A percentile compares a stretch with the other conserved stretches of the same genome.
Evolutionary conservation across 768 basidiomycete species (phyloP).

Genomic region (Pleurotus platypus): DNA sequence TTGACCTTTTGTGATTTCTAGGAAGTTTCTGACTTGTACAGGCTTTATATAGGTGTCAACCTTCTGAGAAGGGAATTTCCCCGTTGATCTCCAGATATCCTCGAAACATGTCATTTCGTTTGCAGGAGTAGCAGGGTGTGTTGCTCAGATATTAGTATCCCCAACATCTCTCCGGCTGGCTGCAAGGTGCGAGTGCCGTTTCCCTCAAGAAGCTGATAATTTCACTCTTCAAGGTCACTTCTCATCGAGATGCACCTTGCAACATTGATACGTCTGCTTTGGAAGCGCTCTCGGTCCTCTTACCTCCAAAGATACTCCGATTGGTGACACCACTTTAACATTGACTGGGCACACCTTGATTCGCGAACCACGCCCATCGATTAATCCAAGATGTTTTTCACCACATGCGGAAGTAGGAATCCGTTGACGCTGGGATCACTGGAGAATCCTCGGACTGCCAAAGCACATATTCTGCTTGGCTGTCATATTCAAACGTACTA

Average conservation of each 20-base stretch:
- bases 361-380: constrained; percentile 8
- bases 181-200: constrained; percentile 3
- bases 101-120: constrained; percentile 6
- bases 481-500: constrained; percentile 1
- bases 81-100: constrained; percentile 7
- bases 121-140: constrained; percentile 8
- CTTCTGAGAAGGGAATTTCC: constrained; percentile 9
- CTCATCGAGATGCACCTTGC: constrained; percentile 8
- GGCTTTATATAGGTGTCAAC: constrained; percentile 8
- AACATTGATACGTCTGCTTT: constrained; percentile 8
- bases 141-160: constrained; percentile 6
- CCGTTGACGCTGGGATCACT: constrained; percentile 1
- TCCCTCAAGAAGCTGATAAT: constrained; percentile 2
- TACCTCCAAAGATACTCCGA: constrained; percentile 7
- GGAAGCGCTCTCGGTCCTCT: constrained; percentile 9
- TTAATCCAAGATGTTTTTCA: constrained; percentile 4
- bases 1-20: background rate
- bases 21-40: background rate
- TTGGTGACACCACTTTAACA: constrained; percentile 7
- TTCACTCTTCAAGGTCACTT: constrained; percentile 4
- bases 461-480: constrained; percentile 8
- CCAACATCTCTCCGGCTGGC: constrained; percentile 8
- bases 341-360: constrained; percentile 9
- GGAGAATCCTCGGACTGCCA: constrained; percentile 7
- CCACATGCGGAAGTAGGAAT: constrained; percentile 3